These are phyloP conservation scores for Diphasiastrum complanatum DNA, from an alignment of 83 land plant species.

Conservation along the genomic window DNA sequence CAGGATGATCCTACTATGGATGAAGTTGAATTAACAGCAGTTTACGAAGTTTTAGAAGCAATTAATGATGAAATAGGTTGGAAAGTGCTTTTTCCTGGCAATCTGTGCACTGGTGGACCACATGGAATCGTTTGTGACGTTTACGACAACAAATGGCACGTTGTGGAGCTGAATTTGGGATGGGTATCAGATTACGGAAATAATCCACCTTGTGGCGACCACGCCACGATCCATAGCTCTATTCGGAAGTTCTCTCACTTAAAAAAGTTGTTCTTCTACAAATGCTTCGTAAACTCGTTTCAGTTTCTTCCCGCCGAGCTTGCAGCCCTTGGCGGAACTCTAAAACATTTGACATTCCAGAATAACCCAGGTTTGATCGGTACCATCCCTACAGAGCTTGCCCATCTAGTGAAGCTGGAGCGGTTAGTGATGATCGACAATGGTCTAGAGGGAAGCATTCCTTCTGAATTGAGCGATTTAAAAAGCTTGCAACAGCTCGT, in stretches of 20 bases:
- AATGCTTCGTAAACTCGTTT: conserved; percentile 38
- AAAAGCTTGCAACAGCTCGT: conserved; percentile 38
- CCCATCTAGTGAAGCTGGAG: conserved; percentile 26
- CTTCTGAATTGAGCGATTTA: conserved; percentile 26
- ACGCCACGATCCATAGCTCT: conserved; percentile 22
- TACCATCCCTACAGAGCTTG: conserved; percentile 17
- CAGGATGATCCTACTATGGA: no score
- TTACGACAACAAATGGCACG: conserved; percentile 29
- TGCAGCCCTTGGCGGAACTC: background rate
- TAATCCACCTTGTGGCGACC: conserved; percentile 49
- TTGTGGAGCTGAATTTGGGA: conserved; percentile 56
- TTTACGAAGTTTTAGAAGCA: conserved; percentile 35
- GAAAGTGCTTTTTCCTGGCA: conserved; percentile 43
- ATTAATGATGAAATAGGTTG: conserved; percentile 43
- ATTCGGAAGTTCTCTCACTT: conserved; percentile 31
- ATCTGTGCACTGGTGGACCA: conserved; percentile 59
- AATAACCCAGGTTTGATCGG: conserved; percentile 44
- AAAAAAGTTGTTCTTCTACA: conserved; percentile 61
- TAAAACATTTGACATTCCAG: conserved; percentile 50
- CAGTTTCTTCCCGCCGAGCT: conserved; percentile 13
- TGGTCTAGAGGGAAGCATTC: conserved; percentile 34
- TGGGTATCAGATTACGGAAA: conserved; percentile 52
- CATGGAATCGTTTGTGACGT: conserved; percentile 64
- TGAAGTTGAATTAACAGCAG: conserved; percentile 40
- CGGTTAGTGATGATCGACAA: conserved; percentile 42